A percentile compares a stretch with the other conserved stretches of the same genome.
Evolutionary conservation across 331 rosid genomes (phyloP).

Genomic region (Cydonia oblonga): DNA sequence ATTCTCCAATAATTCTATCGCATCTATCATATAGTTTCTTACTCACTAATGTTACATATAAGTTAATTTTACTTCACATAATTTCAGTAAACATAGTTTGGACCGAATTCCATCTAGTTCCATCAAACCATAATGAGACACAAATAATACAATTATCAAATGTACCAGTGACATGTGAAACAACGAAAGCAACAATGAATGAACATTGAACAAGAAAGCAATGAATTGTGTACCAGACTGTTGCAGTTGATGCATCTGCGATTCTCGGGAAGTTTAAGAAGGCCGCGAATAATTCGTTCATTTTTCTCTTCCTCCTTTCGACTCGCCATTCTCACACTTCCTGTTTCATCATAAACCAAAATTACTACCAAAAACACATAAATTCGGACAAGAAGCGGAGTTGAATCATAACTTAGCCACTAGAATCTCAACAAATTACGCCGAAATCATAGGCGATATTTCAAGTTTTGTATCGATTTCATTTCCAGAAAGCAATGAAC

Average conservation of each 20-base stretch:
- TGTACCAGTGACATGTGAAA: background rate
- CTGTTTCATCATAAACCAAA: constrained; percentile 17
- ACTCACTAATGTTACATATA: background rate
- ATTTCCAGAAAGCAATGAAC: background rate
- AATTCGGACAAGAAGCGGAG: background rate
- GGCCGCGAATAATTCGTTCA: constrained; percentile 80
- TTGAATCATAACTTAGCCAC: background rate
- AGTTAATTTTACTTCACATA: background rate
- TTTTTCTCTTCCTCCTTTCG: constrained; percentile 86
- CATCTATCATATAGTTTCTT: background rate
- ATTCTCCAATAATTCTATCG: background rate
- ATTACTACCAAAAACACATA: background rate
- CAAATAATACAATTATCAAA: background rate
- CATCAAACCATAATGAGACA: background rate
- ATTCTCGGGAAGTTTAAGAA: constrained; percentile 69
- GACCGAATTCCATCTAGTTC: background rate
- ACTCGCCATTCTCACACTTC: constrained; percentile 53
- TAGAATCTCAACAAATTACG: background rate
- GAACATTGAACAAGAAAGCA: background rate
- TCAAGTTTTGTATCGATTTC: constrained; percentile 2
- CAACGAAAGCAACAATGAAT: background rate
- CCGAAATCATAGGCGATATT: background rate
- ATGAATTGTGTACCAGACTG: constrained; percentile 47
- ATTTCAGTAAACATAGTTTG: background rate
- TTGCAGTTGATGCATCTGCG: constrained; percentile 90